Conservation (phyloP, 176 grass and related monocot genomes). For the Oryza rufipogon region DNA sequence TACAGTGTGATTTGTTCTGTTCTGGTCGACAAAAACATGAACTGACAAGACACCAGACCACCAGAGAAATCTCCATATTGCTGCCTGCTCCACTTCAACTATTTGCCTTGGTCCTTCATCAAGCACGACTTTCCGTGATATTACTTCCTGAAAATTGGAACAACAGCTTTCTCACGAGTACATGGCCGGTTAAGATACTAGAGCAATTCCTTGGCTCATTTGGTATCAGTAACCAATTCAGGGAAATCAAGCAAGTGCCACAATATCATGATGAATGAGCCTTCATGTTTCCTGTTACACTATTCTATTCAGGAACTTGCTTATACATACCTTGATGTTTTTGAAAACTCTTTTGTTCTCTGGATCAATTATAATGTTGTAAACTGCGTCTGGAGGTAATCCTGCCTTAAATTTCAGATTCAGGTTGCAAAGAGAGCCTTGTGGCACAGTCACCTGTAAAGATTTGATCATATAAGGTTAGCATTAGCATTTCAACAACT, state of each 20-base stretch:
- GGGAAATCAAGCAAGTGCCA: background rate
- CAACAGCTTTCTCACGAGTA: background rate
- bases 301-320: background rate
- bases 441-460: slow-evolving; percentile 76
- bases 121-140: slow-evolving; percentile 81
- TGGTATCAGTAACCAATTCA: background rate
- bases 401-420: slow-evolving; percentile 74
- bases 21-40: slow-evolving; percentile 92
- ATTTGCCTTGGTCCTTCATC: slow-evolving; percentile 80
- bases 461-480: slow-evolving; percentile 11
- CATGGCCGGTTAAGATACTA: background rate
- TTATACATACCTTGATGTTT: slow-evolving; percentile 82
- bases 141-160: slow-evolving; percentile 62
- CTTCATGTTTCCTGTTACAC: slow-evolving; percentile 24
- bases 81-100: slow-evolving; percentile 94
- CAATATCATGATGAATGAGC: background rate
- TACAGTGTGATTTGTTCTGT: slow-evolving; percentile 84
- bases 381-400: slow-evolving; percentile 89
- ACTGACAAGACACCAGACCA: slow-evolving; percentile 89
- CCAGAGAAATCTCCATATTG: slow-evolving; percentile 92
- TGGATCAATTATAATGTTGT: slow-evolving; percentile 84
- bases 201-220: background rate
- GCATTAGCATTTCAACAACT: slow-evolving; percentile 10
- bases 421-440: slow-evolving; percentile 93
- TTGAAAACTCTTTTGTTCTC: slow-evolving; percentile 94